Percentiles rank a stretch among this genome's conserved stretches.
These are phyloP conservation scores for Alloascoidea africana DNA, from an alignment of 805 yeast genomes.

Conservation along the genomic window DNA sequence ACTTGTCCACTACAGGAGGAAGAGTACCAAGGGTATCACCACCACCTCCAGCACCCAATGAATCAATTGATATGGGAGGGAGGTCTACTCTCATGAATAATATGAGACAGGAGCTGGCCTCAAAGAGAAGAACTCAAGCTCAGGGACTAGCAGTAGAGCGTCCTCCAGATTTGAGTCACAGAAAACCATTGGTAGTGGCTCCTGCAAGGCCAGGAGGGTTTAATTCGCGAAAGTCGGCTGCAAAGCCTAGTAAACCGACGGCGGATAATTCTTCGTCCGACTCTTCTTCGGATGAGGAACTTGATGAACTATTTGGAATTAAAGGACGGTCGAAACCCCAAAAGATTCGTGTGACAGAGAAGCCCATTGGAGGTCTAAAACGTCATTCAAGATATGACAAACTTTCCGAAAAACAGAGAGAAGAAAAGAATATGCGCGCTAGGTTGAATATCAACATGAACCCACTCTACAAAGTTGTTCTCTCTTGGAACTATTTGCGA, in stretches of 20 bases:
- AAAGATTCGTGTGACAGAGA: not conserved
- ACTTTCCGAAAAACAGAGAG: conserved; percentile 20
- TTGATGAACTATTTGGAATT: conserved; percentile 15
- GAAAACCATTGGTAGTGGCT: conserved; percentile 1
- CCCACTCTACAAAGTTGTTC: conserved; percentile 44
- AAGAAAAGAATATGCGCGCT: conserved; percentile 53
- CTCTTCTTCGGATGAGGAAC: conserved; percentile 15
- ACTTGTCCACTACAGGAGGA: not conserved
- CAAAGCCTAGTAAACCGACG: not conserved
- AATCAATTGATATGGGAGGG: not conserved
- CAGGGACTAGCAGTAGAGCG: too few species aligned
- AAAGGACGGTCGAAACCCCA: conserved; percentile 3
- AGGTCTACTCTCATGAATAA: not conserved
- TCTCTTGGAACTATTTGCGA: conserved; percentile 50
- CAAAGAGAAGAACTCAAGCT: not conserved
- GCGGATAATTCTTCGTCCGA: not conserved
- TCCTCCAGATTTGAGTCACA: too few species aligned
- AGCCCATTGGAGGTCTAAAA: too few species aligned
- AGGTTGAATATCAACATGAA: conserved; percentile 58
- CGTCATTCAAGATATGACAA: not conserved
- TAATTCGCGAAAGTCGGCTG: not conserved
- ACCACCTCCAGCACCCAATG: too few species aligned
- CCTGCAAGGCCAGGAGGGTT: conserved; percentile 22
- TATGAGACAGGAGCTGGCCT: not conserved
- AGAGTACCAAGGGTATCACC: too few species aligned